These are phyloP conservation scores for Sanghuangporus sanghuang DNA, from an alignment of 1,284 basidiomycete genomes.

Conservation along the genomic window DNA sequence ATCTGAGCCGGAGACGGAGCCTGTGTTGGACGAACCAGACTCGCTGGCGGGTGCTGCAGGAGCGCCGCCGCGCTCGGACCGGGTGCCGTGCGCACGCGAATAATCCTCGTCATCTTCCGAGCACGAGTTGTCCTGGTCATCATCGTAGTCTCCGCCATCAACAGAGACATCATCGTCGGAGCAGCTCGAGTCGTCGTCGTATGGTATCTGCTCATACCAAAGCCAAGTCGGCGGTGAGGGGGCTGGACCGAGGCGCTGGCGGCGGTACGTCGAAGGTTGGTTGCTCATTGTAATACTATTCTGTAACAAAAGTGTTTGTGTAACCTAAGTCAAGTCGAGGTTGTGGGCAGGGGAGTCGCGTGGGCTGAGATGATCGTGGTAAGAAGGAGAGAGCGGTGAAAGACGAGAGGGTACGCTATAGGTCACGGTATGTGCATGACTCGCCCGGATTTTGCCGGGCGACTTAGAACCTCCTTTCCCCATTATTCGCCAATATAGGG, in stretches of 20 bases:
- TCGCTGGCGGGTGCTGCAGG: constrained; percentile 32
- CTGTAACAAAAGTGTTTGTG: background rate
- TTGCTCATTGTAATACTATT: constrained; percentile 15
- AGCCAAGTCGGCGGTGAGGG: constrained; percentile 80
- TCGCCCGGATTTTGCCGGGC: background rate
- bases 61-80: constrained; percentile 27
- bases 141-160: constrained; percentile 35
- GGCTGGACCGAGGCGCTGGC: constrained; percentile 62
- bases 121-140: constrained; percentile 2
- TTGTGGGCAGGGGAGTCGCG: background rate
- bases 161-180: constrained; percentile 51
- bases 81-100: constrained; percentile 26
- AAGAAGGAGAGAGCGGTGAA: constrained; percentile 2
- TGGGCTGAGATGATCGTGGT: background rate
- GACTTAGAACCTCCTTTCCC: background rate
- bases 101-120: constrained; percentile 41
- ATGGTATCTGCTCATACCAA: constrained; percentile 80
- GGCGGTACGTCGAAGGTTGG: constrained; percentile 55
- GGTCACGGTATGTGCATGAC: constrained; percentile 3
- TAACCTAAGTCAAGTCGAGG: background rate
- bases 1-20: constrained; percentile 3
- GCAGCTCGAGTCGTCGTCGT: constrained; percentile 45
- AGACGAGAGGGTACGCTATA: constrained; percentile 7
- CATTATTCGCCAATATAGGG: background rate
- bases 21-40: background rate